Evolutionary conservation across 2,329 filamentous ascomycete species (phyloP).

Genomic region (Fusarium sp.): DNA sequence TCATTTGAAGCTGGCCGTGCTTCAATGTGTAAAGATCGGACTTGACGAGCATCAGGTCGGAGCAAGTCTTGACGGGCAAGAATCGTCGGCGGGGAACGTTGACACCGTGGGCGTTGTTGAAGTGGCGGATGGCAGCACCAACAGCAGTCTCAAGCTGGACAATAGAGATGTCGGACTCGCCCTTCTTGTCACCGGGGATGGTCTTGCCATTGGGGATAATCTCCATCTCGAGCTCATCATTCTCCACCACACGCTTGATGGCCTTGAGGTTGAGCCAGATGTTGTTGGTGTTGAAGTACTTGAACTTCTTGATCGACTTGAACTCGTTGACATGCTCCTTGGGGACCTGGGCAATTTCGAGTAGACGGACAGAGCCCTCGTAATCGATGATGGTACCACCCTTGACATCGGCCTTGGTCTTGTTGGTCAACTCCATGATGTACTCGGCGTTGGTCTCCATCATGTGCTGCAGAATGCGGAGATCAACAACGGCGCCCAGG

Average conservation of each 20-base stretch:
- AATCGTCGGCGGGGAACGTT: conserved; percentile 98
- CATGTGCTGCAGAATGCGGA: conserved; percentile 99
- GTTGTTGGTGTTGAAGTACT: conserved; percentile 99
- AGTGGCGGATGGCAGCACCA: conserved; percentile 98
- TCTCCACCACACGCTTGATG: conserved; percentile 98
- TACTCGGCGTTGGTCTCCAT: conserved; percentile 97
- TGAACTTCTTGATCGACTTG: conserved; percentile 99
- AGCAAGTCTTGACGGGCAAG: conserved; percentile 99
- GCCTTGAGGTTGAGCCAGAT: conserved; percentile 99
- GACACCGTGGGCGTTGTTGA: conserved; percentile 98
- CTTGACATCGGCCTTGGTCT: conserved; percentile 99
- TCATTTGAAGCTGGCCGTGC: conserved; percentile 98
- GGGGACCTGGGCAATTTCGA: conserved; percentile 98
- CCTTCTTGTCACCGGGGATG: conserved; percentile 99
- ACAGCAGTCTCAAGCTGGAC: conserved; percentile 99
- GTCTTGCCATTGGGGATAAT: conserved; percentile 99
- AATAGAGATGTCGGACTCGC: conserved; percentile 97
- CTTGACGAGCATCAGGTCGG: conserved; percentile 99
- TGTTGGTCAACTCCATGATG: conserved; percentile 99
- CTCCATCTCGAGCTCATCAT: conserved; percentile 98
- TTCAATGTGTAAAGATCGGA: conserved; percentile 98
- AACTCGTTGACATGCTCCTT: conserved; percentile 99
- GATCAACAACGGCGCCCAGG: conserved; percentile 95
- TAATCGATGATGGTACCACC: conserved; percentile 99
- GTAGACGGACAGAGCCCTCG: conserved; percentile 94